Conservation (phyloP, 371 early-diverging fungal genomes). For the Saksenaea vasiformis region DNA sequence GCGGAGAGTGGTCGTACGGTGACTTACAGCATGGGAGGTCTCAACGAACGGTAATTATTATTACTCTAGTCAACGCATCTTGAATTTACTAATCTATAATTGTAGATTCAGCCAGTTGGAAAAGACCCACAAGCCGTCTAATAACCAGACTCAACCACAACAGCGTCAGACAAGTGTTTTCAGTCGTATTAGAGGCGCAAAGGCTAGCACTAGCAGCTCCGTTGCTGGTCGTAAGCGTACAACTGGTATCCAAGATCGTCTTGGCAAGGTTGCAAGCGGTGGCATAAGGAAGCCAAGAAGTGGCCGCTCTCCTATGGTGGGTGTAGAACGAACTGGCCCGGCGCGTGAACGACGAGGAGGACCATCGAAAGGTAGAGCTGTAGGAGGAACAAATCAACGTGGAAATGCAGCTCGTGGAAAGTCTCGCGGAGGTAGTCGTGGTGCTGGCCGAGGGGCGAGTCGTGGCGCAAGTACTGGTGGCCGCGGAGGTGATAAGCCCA, state of each 20-base stretch:
- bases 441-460: neutral
- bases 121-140: conserved; percentile 7
- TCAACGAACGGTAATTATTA: conserved; percentile 44
- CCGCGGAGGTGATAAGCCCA: conserved; percentile 2
- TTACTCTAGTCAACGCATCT: neutral
- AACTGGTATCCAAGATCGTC: conserved; percentile 35
- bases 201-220: conserved; percentile 7
- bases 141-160: neutral
- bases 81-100: neutral
- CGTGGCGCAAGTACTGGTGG: neutral
- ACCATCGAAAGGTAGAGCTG: neutral
- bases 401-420: neutral
- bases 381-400: neutral
- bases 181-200: conserved; percentile 35
- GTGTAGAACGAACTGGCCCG: conserved; percentile 16
- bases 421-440: neutral
- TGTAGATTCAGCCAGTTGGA: conserved; percentile 29
- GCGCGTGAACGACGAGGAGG: conserved; percentile 2
- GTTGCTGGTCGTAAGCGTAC: conserved; percentile 10
- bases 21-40: conserved; percentile 32
- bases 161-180: conserved; percentile 28
- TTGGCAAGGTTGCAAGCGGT: conserved; percentile 30
- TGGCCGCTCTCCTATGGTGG: conserved; percentile 20
- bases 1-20: conserved; percentile 20
- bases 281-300: conserved; percentile 26